Conservation (phyloP, 805 yeast species). For the Wickerhamomyces alni region DNA sequence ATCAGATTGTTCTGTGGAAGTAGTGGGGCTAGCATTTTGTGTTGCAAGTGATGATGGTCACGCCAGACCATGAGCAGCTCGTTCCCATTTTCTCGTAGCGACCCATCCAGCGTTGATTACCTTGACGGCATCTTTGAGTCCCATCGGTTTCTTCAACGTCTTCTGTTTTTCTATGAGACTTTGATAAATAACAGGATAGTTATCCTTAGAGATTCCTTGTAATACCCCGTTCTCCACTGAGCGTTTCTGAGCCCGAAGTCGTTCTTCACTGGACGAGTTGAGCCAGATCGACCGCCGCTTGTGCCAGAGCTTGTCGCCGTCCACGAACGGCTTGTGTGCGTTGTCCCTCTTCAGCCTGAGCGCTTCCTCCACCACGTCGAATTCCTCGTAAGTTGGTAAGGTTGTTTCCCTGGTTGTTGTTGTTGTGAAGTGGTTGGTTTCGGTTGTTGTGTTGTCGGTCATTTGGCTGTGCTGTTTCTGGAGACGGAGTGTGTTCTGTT, state of each 20-base stretch:
- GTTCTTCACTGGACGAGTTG: conserved; percentile 26
- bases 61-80: conserved; percentile 34
- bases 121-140: conserved; percentile 63
- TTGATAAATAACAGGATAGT: conserved; percentile 58
- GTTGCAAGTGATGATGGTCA: not conserved
- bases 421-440: not conserved
- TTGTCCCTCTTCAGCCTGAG: conserved; percentile 4
- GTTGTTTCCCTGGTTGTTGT: conserved; percentile 4
- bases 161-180: conserved; percentile 66
- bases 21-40: no score
- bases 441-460: not conserved
- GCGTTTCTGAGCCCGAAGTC: conserved; percentile 11
- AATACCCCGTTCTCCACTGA: conserved; percentile 17
- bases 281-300: conserved; percentile 66
- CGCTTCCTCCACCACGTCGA: conserved; percentile 26
- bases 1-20: no score
- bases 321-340: conserved; percentile 31
- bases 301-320: conserved; percentile 66
- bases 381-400: conserved; percentile 22
- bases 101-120: conserved; percentile 84
- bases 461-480: not conserved
- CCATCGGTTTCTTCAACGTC: conserved; percentile 62
- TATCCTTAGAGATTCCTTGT: conserved; percentile 36
- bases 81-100: conserved; percentile 68
- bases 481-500: conserved; percentile 8